Conservation (phyloP, 805 yeast genomes). For the Torulaspora gathmanii region DNA sequence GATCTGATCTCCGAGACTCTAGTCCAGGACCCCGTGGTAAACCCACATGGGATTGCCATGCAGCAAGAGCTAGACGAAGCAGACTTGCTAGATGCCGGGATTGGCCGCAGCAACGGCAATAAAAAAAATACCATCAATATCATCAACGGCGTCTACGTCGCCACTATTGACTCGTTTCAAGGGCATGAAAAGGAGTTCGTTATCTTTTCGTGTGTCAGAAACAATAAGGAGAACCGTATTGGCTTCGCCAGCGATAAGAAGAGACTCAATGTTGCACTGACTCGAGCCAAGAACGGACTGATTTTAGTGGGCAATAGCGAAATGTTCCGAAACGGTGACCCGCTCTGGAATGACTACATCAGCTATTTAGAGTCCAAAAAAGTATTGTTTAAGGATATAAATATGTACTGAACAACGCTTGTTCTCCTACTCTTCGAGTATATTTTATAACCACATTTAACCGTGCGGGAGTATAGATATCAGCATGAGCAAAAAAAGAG, state of each 20-base stretch:
- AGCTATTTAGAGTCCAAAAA: slow-evolving; percentile 37
- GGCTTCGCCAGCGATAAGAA: slow-evolving; percentile 61
- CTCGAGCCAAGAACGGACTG: slow-evolving; percentile 62
- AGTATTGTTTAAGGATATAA: slow-evolving; percentile 29
- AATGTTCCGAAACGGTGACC: slow-evolving; percentile 43
- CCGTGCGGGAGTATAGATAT: too few relatives aligned
- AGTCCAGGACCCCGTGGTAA: slow-evolving; percentile 48
- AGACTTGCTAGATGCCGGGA: slow-evolving; percentile 45
- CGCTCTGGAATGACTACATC: slow-evolving; percentile 49
- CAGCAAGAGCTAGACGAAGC: slow-evolving; percentile 57
- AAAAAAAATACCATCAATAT: slow-evolving; percentile 33
- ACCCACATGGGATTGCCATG: slow-evolving; percentile 48
- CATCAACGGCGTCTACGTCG: slow-evolving; percentile 44
- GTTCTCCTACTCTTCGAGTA: neutral
- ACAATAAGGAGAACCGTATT: slow-evolving; percentile 47
- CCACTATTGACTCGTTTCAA: slow-evolving; percentile 85
- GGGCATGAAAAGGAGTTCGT: slow-evolving; percentile 85
- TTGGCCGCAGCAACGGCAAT: slow-evolving; percentile 11
- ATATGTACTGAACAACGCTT: neutral
- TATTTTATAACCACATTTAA: too few relatives aligned
- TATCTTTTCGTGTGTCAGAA: slow-evolving; percentile 73
- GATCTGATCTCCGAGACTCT: slow-evolving; percentile 52
- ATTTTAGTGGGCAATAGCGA: slow-evolving; percentile 58
- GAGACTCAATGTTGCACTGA: slow-evolving; percentile 67
- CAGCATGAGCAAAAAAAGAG: slow-evolving; percentile 35